phyloP scores from a whole-genome alignment of 495 filamentous ascomycete genomes.

The Cudoniella acicularis region DNA sequence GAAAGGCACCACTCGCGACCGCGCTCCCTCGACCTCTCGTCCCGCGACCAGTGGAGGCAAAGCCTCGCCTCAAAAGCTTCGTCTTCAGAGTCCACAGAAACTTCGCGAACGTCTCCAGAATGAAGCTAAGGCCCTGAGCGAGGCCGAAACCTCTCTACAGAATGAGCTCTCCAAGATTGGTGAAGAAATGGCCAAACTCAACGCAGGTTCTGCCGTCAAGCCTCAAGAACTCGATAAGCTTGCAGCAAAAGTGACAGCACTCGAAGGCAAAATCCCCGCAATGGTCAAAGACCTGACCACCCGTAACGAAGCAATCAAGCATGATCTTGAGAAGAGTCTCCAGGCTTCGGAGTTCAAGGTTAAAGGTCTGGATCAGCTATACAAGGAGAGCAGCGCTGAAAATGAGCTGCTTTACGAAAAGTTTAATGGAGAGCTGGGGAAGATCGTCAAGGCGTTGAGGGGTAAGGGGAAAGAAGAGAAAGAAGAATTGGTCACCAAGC shows the following conservation, averaged over 20 bases:
- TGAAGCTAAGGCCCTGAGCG: conserved; percentile 69
- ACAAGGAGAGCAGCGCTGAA: conserved; percentile 84
- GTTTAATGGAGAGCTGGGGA: conserved; percentile 86
- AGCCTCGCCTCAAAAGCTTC: conserved; percentile 51
- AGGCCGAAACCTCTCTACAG: conserved; percentile 64
- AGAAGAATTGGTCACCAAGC: conserved; percentile 62
- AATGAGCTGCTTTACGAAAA: conserved; percentile 92
- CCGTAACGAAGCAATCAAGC: conserved; percentile 57
- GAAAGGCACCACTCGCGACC: conserved; percentile 7
- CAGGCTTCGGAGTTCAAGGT: conserved; percentile 71
- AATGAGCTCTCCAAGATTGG: conserved; percentile 78
- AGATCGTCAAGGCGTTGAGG: conserved; percentile 71
- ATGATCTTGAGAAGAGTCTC: conserved; percentile 65
- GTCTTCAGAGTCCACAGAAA: conserved; percentile 88
- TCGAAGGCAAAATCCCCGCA: conserved; percentile 62
- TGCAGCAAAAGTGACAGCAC: conserved; percentile 49
- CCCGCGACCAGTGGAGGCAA: conserved; percentile 36
- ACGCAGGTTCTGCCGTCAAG: conserved; percentile 28
- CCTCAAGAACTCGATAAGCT: conserved; percentile 43
- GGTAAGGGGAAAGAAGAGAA: conserved; percentile 66
- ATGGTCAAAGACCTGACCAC: conserved; percentile 57
- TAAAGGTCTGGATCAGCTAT: conserved; percentile 81
- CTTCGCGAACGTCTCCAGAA: conserved; percentile 82
- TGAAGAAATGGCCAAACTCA: conserved; percentile 70
- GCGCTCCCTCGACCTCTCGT: conserved; percentile 18